Base-by-base conservation (phyloP, 345 rosid genomes). In the Raphanus raphanistrum region DNA sequence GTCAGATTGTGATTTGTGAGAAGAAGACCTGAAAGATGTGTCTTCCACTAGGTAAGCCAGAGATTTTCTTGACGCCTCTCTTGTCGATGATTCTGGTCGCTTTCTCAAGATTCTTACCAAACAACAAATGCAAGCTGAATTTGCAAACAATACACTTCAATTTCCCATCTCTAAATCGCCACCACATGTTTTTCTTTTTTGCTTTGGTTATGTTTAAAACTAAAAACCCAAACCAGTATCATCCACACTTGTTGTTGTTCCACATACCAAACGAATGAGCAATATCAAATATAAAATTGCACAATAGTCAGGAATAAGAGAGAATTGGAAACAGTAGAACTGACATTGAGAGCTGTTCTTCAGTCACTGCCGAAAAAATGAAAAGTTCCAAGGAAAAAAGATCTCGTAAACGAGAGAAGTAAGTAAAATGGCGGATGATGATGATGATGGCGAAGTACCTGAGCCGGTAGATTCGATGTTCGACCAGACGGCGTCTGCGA, bases 81-180 rank as follows among this genome's bases (percentile, higher is more conserved):
- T 90, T 95, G 80, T 92, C 97, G 16, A 90, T 85, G 21, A 90
- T 89, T 84, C 90, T 81, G 4, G 93, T 86, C 0, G 98, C 98
- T 71, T 85, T 85, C 85, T 90, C 97, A 54, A 94, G 71, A 80
- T 90, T 94, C 82, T 90, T 94, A 74, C 98, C 98, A 81, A 88
- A 94, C 87, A 92, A 79, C 83, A 92, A 83, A 84, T 90, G 88
- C 87, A 92, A 87, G 48, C 98, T 94, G 80, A 48, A 38, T 26
- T 77, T 69, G 4, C 10, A 57, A 9, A 57, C 6, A 25, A 21
- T 21, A 48, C 1, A 66, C 57, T 45, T 33, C n/a, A 57, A 27
- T 54, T 8, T 15, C 0, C 28, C 5, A 45, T 21, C 33, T 25
- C 35, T 13, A 27, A 66, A 35, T 54, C 2, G 2, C 61, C 35